Evolutionary conservation across 768 basidiomycete genomes (phyloP).

Genomic region (Suillus luteus): DNA sequence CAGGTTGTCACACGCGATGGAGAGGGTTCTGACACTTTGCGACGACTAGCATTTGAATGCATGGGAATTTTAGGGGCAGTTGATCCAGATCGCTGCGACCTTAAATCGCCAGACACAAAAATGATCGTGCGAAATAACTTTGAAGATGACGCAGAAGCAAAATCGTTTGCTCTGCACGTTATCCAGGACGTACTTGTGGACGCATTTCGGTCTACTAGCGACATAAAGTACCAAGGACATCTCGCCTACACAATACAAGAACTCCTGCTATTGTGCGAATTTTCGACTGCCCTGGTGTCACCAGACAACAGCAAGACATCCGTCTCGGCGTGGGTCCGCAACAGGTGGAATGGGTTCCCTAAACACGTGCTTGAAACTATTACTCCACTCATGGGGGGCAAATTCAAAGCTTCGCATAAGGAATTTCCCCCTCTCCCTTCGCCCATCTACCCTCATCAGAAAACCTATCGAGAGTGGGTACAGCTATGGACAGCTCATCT

Average conservation of each 20-base stretch:
- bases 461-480: conserved; percentile 96
- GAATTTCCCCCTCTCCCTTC: conserved; percentile 44
- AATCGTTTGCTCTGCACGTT: conserved; percentile 81
- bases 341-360: conserved; percentile 77
- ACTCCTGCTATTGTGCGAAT: conserved; percentile 82
- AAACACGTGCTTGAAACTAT: conserved; percentile 85
- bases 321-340: conserved; percentile 64
- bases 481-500: conserved; percentile 86
- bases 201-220: conserved; percentile 91
- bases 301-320: conserved; percentile 48
- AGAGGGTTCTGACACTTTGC: conserved; percentile 68
- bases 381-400: conserved; percentile 76
- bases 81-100: conserved; percentile 90
- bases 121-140: conserved; percentile 84
- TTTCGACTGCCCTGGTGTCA: conserved; percentile 73
- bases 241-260: conserved; percentile 94
- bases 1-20: conserved; percentile 75
- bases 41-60: conserved; percentile 81
- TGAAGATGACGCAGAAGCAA: conserved; percentile 71
- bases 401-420: conserved; percentile 56
- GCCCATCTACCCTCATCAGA: conserved; percentile 76
- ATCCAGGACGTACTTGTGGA: conserved; percentile 84
- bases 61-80: conserved; percentile 91
- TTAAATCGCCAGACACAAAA: conserved; percentile 54
- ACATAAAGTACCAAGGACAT: conserved; percentile 87